A percentile compares a stretch with the other conserved stretches of the same genome.
phyloP scores from a whole-genome alignment of 1,284 basidiomycete genomes.

The Trichosporon faecale region DNA sequence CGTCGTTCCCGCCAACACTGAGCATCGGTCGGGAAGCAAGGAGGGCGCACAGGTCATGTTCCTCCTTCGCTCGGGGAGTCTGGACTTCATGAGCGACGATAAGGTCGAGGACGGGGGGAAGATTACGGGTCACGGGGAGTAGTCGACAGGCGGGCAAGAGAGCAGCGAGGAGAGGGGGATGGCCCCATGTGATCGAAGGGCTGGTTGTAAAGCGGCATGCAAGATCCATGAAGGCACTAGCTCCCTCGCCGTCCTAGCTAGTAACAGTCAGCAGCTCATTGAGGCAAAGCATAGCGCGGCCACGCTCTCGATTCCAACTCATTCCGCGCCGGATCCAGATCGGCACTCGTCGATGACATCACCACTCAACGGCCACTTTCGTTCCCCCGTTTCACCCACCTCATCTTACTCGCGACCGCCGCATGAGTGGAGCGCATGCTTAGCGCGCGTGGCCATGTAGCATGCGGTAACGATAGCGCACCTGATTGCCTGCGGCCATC shows the following conservation, averaged over 20 bases:
- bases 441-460: background rate
- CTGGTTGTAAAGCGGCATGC: background rate
- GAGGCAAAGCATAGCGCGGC: too few species aligned
- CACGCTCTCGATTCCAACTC: background rate
- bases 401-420: background rate
- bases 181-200: background rate
- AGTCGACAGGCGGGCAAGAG: too few species aligned
- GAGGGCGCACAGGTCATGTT: slow-evolving; percentile 16
- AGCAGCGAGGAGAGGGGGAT: background rate
- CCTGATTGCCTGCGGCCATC: too few species aligned
- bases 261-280: background rate
- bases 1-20: slow-evolving; percentile 13
- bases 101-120: slow-evolving; percentile 11
- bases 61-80: background rate
- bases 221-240: background rate
- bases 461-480: too few species aligned
- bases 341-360: background rate
- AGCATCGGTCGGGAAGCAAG: slow-evolving; percentile 7
- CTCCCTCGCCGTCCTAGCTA: background rate
- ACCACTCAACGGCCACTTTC: background rate
- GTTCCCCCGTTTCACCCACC: too few species aligned
- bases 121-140: slow-evolving; percentile 6
- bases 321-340: background rate
- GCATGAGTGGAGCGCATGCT: background rate
- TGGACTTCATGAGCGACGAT: slow-evolving; percentile 17